Evolutionary conservation across 2,329 filamentous ascomycete species (phyloP).

Genomic region (Exophiala spinifera): DNA sequence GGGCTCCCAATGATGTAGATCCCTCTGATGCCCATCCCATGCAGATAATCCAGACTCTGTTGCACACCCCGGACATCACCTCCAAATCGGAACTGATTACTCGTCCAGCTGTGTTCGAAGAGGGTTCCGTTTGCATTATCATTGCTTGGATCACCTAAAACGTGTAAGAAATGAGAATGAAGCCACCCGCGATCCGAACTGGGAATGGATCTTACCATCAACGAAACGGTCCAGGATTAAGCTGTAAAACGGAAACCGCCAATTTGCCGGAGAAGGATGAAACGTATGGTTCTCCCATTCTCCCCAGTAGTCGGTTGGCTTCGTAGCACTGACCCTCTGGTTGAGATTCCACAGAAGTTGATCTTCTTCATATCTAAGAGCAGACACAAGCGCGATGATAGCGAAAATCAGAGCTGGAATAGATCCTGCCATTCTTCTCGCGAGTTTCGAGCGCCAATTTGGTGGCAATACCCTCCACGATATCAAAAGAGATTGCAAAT

Average conservation of each 20-base stretch:
- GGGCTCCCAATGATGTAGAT: slow-evolving; percentile 63
- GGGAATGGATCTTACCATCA: slow-evolving; percentile 37
- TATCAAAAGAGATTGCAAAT: too few species aligned
- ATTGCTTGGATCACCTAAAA: slow-evolving; percentile 58
- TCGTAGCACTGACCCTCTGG: not conserved
- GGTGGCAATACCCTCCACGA: too few species aligned
- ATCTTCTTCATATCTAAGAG: not conserved
- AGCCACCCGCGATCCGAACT: not conserved
- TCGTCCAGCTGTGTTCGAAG: slow-evolving; percentile 60
- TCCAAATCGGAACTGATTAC: slow-evolving; percentile 62
- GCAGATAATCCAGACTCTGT: slow-evolving; percentile 62
- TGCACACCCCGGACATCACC: slow-evolving; percentile 58
- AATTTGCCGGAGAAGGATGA: slow-evolving; percentile 56
- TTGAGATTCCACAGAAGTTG: not conserved
- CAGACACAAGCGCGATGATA: not conserved
- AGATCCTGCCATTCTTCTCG: not conserved
- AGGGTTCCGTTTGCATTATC: slow-evolving; percentile 60
- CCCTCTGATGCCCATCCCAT: slow-evolving; percentile 62
- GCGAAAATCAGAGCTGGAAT: not conserved
- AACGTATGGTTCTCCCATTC: slow-evolving; percentile 52
- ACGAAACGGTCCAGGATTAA: slow-evolving; percentile 63
- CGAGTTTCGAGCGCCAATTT: not conserved
- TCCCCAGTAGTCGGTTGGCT: slow-evolving; percentile 52
- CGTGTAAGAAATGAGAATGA: not conserved
- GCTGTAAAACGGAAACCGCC: slow-evolving; percentile 65